A percentile compares a stretch with the other conserved stretches of the same genome.
These are phyloP conservation scores for Dicorynia guianensis DNA, from an alignment of 306 rosid species.

Conservation along the genomic window DNA sequence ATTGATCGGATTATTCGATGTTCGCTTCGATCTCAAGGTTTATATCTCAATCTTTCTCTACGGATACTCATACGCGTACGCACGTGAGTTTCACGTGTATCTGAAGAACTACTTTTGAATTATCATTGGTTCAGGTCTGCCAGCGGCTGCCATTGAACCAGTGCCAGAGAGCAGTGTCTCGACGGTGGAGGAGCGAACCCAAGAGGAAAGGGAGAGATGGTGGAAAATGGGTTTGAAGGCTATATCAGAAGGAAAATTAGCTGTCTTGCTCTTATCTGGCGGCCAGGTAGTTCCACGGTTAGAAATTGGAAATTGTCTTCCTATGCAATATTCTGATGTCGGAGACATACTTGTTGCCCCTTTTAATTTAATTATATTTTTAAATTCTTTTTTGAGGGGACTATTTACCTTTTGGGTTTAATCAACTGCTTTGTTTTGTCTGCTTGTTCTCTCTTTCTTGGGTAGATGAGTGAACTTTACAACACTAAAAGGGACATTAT, in stretches of 20 bases:
- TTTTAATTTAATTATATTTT: background rate
- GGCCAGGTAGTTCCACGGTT: constrained; percentile 74
- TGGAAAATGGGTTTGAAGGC: constrained; percentile 98
- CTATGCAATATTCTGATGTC: background rate
- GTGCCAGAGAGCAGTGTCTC: constrained; percentile 94
- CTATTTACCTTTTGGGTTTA: background rate
- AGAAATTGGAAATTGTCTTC: background rate
- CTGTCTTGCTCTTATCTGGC: constrained; percentile 92
- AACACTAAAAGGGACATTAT: constrained; percentile 23
- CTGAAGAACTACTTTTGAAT: too few species aligned
- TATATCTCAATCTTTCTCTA: background rate
- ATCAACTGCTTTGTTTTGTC: background rate
- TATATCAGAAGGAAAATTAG: constrained; percentile 86
- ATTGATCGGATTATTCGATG: constrained; percentile 93
- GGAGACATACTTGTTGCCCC: background rate
- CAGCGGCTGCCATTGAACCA: constrained; percentile 85
- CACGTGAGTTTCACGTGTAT: background rate
- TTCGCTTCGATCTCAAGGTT: constrained; percentile 90
- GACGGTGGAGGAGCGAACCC: constrained; percentile 79
- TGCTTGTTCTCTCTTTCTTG: background rate
- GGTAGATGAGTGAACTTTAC: constrained; percentile 46
- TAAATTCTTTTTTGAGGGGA: background rate
- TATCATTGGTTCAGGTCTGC: constrained; percentile 57
- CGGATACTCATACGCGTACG: background rate
- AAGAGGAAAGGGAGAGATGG: constrained; percentile 90